These are phyloP conservation scores for Paracamarosporium sp. DNA, from an alignment of 2,329 filamentous ascomycete species.

Conservation along the genomic window DNA sequence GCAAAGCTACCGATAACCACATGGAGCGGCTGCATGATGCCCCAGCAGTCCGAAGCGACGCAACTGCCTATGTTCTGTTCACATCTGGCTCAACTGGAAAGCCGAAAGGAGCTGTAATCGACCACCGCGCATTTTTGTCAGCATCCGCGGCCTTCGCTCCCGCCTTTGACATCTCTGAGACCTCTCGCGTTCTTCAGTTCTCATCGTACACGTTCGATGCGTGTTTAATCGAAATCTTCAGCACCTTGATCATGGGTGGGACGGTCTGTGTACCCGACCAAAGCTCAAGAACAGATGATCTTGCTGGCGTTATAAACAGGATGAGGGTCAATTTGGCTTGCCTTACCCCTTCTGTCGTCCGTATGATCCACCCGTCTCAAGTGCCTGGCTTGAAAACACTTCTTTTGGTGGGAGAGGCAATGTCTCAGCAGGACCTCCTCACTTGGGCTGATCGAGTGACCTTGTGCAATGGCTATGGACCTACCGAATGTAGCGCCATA, in stretches of 20 bases:
- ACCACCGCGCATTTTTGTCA: constrained; percentile 65
- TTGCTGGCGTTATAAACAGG: constrained; percentile 49
- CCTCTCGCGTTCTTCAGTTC: constrained; percentile 63
- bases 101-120: constrained; percentile 68
- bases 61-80: constrained; percentile 68
- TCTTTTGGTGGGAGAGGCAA: constrained; percentile 40
- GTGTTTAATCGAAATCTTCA: constrained; percentile 55
- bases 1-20: constrained; percentile 49
- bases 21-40: constrained; percentile 35
- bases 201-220: constrained; percentile 55
- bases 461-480: constrained; percentile 50
- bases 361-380: constrained; percentile 36
- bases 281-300: constrained; percentile 54
- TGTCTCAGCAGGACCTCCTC: constrained; percentile 40
- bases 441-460: constrained; percentile 45
- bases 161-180: constrained; percentile 51
- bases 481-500: constrained; percentile 46
- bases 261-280: constrained; percentile 58
- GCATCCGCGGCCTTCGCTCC: constrained; percentile 35
- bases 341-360: constrained; percentile 52
- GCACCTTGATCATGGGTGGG: constrained; percentile 54
- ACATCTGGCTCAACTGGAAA: constrained; percentile 64
- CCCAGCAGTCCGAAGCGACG: constrained; percentile 49
- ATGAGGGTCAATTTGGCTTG: constrained; percentile 51
- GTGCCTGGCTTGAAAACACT: constrained; percentile 35